Evolutionary conservation across 1,139 yeast genomes (phyloP).

Genomic region (Blastobotrys raffinosifermentans): DNA sequence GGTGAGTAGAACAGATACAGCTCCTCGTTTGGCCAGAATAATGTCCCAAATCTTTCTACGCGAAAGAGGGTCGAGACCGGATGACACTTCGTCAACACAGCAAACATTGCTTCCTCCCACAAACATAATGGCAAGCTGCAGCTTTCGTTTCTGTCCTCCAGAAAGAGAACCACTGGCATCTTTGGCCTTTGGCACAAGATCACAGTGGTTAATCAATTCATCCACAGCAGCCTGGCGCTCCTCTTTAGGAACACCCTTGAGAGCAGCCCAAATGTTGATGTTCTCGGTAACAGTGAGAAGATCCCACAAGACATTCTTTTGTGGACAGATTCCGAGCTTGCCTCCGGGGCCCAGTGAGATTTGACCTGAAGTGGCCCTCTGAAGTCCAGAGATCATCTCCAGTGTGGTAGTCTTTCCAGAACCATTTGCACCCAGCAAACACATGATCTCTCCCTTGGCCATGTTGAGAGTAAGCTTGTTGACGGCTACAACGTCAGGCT

Average conservation of each 20-base stretch:
- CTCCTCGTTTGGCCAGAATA: constrained; percentile 28
- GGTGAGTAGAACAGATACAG: constrained; percentile 30
- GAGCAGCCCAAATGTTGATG: constrained; percentile 29
- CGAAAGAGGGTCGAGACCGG: constrained; percentile 36
- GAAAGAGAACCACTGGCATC: constrained; percentile 41
- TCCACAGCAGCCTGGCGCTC: constrained; percentile 14
- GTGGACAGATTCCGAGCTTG: constrained; percentile 36
- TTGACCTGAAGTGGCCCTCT: constrained; percentile 25
- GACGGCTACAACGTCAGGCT: constrained; percentile 28
- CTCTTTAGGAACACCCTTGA: constrained; percentile 26
- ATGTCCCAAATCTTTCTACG: constrained; percentile 36
- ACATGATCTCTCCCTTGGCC: constrained; percentile 30
- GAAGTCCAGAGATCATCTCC: constrained; percentile 35
- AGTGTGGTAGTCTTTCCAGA: constrained; percentile 38
- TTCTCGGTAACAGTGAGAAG: constrained; percentile 33
- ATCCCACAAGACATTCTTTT: constrained; percentile 35
- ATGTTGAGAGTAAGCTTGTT: constrained; percentile 26
- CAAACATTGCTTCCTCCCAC: constrained; percentile 34
- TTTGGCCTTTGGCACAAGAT: constrained; percentile 23
- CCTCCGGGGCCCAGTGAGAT: constrained; percentile 25
- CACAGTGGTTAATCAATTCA: constrained; percentile 29
- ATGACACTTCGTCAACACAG: constrained; percentile 36
- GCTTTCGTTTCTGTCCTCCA: constrained; percentile 91
- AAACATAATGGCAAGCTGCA: constrained; percentile 59
- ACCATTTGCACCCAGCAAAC: constrained; percentile 36